Evolutionary conservation across 306 rosid species (phyloP), one percentile per base, ranked within the genome.

Genomic region (Trifolium fragiferum): DNA sequence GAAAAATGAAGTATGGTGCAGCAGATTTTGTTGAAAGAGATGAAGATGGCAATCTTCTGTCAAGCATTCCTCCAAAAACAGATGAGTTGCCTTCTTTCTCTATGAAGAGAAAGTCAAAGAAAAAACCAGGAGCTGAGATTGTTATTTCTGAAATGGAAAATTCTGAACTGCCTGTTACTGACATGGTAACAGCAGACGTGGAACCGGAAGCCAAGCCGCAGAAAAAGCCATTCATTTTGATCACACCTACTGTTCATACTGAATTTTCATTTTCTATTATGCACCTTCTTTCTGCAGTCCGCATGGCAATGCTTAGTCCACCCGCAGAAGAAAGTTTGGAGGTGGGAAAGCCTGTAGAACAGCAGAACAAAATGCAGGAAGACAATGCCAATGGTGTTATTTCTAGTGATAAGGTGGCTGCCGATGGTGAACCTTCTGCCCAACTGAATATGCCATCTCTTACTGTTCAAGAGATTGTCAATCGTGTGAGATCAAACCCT

Each of bases 251-350:
- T 18, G 93, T 95, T 71, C 99, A 85, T 77, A 84, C 96, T 54
- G 98, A 96, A 43, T 95, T 95, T 86, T 92, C 99, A 50, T 95
- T 95, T 84, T 95, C 99, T 37, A 79, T 92, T 74, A 79, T 95
- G 65, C 98, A 90, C 77, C 98, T 95, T 81, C 98, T 95, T 69
- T 87, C 99, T 32, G 99, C 99, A 62, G 97, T 92, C 59, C 98
- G 99, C 74, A 74, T 83, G 82, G 97, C 99, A 76, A 86, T 92
- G 98, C 84, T 89, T 58, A 86, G 85, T 69, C 90, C 88, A 57
- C 84, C 76, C 82, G 78, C 88, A 15, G 96, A 87, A 78, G 97
- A 85, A 72, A 80, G 81, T 81, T 70, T 87, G 78, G 93, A 78
- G 47, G 81, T 66, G 60, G 87, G 84, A 43, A 88, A 83, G 50